Evolutionary conservation across 768 basidiomycete species (phyloP), one percentile per base, ranked within the genome.

Genomic region (Atractiella rhizophila): DNA sequence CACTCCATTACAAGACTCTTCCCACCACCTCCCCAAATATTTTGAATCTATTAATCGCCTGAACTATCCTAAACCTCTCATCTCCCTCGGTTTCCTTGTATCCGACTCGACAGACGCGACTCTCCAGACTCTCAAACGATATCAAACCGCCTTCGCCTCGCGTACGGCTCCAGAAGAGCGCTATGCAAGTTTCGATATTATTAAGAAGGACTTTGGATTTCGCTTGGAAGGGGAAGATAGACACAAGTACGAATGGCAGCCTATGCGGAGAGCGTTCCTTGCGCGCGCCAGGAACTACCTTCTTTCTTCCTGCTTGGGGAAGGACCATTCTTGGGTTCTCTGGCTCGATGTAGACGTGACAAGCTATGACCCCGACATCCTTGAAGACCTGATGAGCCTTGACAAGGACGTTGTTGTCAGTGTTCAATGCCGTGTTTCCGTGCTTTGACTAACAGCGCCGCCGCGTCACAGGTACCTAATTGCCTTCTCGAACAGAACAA

Each of bases 301-400:
- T 9, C 10, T 45, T 1, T 27, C 39, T 13, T 20, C 21, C 0
- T 35, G 39, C 15, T 16, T 45, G 4, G 13, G 35, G 9, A 30
- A 23, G 35, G 44, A 45, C 15, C 35, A 40, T 18, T 24, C 35
- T 3, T 45, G 39, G 39, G 44, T 45, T 12, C 39, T 45, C 2
- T 45, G 44, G 44, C 39, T 45, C 19, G 44, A 45, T 28, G 44
- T 45, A 5, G 44, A 45, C n/a, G 44, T 45, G 15, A 40, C 41
- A 19, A 13, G 44, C 19, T 45, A 45, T 31, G 44, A 45, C 20
- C 39, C 39, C 7, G 6, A 41, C 15, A 45, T 45, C 29, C 11
- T 45, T 5, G 28, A 25, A 20, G 44, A 45, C 29, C 28, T 45
- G 16, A 40, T 40, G 44, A 28, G 39, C 23, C 26, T 45, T 20